Percentiles rank a stretch among this genome's conserved stretches.
phyloP scores from a whole-genome alignment of 768 basidiomycete genomes.

The Hygrophorus russula region DNA sequence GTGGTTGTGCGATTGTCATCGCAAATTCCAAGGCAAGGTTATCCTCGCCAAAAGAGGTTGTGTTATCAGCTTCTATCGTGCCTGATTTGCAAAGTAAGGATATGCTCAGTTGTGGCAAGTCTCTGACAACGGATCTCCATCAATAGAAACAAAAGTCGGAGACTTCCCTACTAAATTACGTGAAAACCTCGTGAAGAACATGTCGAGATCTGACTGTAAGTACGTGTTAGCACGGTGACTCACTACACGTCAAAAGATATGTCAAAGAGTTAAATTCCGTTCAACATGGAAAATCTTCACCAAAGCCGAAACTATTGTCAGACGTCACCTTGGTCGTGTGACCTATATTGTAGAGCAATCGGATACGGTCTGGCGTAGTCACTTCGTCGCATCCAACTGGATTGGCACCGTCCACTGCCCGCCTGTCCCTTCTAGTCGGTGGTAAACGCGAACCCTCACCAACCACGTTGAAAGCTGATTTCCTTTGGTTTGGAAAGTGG shows the following conservation, averaged over 20 bases:
- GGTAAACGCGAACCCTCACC: too few species aligned
- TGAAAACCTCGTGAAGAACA: constrained; percentile 31
- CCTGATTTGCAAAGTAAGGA: constrained; percentile 24
- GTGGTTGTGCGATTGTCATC: constrained; percentile 25
- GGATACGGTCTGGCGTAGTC: constrained; percentile 19
- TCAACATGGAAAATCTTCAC: constrained; percentile 1
- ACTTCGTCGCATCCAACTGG: constrained; percentile 13
- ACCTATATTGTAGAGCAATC: constrained; percentile 22
- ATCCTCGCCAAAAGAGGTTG: constrained; percentile 24
- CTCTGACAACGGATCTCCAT: too few species aligned
- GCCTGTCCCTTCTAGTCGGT: not conserved
- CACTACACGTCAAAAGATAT: constrained; percentile 17
- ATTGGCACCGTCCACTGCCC: constrained; percentile 2
- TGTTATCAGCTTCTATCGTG: constrained; percentile 10
- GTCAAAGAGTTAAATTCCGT: constrained; percentile 10
- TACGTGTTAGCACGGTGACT: constrained; percentile 32
- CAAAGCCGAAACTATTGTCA: too few species aligned
- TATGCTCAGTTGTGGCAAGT: too few species aligned
- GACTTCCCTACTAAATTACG: constrained; percentile 24
- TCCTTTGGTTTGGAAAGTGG: not conserved
- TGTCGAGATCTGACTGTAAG: constrained; percentile 28
- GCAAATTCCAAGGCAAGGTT: constrained; percentile 33
- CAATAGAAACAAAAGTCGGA: constrained; percentile 27
- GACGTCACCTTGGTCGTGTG: constrained; percentile 13
- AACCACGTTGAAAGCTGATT: not conserved